Evolutionary conservation across 306 rosid species (phyloP).

Genomic region (Quercus dentata): DNA sequence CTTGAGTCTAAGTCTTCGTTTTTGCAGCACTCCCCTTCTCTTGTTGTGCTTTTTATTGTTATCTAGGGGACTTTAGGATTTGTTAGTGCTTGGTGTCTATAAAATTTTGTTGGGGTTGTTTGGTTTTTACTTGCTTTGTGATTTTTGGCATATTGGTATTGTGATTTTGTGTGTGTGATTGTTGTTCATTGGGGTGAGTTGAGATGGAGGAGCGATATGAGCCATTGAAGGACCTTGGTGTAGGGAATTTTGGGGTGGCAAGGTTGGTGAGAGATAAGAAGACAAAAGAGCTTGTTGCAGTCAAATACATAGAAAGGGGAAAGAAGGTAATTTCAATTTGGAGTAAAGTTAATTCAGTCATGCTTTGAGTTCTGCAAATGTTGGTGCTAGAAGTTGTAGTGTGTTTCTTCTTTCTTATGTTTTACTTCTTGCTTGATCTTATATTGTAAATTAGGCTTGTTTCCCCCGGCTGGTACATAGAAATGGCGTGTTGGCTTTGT

Average conservation of each 20-base stretch:
- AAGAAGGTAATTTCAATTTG: constrained; percentile 48
- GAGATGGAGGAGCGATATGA: constrained; percentile 80
- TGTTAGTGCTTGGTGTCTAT: constrained; percentile 2
- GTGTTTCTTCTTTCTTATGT: background rate
- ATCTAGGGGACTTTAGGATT: background rate
- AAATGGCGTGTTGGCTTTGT: background rate
- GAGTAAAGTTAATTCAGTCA: background rate
- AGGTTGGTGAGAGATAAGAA: constrained; percentile 78
- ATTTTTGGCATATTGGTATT: background rate
- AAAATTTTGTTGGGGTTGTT: background rate
- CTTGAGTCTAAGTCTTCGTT: background rate
- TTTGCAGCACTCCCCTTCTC: background rate
- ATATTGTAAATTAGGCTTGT: background rate
- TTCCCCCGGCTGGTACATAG: background rate
- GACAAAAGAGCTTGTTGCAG: constrained; percentile 80
- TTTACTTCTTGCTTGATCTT: background rate
- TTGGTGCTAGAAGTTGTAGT: background rate
- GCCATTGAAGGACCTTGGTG: constrained; percentile 75
- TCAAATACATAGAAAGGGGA: constrained; percentile 88
- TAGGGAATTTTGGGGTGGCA: constrained; percentile 86
- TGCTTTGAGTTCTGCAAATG: background rate
- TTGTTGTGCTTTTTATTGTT: background rate
- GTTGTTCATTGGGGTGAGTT: constrained; percentile 18
- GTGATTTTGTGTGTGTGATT: background rate
- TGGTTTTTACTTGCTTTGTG: background rate